phyloP scores from a whole-genome alignment of 345 rosid genomes.

The Heritiera littoralis region DNA sequence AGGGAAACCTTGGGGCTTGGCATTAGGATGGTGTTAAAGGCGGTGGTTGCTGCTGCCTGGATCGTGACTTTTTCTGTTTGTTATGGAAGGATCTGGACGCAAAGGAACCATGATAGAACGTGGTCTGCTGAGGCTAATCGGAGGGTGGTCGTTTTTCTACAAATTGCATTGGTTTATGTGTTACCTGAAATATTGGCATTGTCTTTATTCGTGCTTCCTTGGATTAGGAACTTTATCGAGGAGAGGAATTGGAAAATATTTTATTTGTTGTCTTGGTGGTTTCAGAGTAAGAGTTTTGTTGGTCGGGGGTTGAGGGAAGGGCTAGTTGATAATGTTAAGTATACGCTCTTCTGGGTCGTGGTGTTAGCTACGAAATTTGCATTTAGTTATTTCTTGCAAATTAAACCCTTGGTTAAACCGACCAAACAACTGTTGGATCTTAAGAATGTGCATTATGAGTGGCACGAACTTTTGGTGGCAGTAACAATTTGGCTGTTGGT shows the following conservation, averaged over 20 bases:
- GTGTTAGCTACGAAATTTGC: conserved; percentile 76
- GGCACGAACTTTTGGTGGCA: conserved; percentile 34
- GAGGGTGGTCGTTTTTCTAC: conserved; percentile 57
- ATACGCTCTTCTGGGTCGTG: conserved; percentile 74
- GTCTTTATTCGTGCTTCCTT: conserved; percentile 76
- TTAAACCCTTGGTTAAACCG: conserved; percentile 78
- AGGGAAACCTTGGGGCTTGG: conserved; percentile 64
- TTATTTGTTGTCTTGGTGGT: conserved; percentile 73
- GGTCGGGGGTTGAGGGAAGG: conserved; percentile 87
- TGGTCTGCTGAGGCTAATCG: conserved; percentile 58
- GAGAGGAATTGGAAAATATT: conserved; percentile 73
- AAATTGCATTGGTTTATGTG: conserved; percentile 59
- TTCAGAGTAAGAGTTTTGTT: conserved; percentile 65
- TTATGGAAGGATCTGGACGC: conserved; percentile 75
- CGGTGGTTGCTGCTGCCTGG: conserved; percentile 63
- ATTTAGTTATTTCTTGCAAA: conserved; percentile 84
- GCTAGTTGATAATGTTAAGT: conserved; percentile 68
- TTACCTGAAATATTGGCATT: conserved; percentile 72
- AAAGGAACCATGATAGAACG: conserved; percentile 46
- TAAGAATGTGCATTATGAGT: conserved; percentile 44
- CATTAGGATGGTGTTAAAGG: conserved; percentile 77
- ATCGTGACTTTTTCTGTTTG: conserved; percentile 55
- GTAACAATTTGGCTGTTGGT: conserved; percentile 71
- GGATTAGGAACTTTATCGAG: conserved; percentile 84
- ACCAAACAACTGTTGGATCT: conserved; percentile 55